Base-by-base conservation (phyloP, 2,329 filamentous ascomycete species). In the Trichoderma semiorbis region DNA sequence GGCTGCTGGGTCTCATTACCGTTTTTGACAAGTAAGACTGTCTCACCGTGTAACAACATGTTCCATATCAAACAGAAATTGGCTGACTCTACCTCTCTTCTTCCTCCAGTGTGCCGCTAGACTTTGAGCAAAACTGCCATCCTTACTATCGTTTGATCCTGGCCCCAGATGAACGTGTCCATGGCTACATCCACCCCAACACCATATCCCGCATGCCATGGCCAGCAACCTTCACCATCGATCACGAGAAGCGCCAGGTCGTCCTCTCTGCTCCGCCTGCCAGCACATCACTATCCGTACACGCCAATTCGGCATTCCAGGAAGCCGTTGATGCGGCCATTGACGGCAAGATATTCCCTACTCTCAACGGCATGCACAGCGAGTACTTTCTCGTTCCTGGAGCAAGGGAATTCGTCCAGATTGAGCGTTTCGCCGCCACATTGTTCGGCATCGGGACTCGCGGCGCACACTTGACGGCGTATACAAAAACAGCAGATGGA, bases 371-470 rank as follows among this genome's bases (percentile, higher is more conserved):
- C 63, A 74, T 77, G 61, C 83, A 84, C 76, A 84, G 83, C 76
- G 84, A 86, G 74, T 78, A 77, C 73, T 85, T 84, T 71, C 81
- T 78, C 55, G 60, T 85, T 69, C 74, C 81, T 7, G 84, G 83
- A 16, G 80, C 82, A 4, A 75, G 79, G n/a, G 74, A 73, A 11
- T 75, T 77, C 21, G 78, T 83, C 60, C 79, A 79, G 65, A 84
- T 93, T 74, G 91, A 93, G 79, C 85, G 91, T 28, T 86, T 86
- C 69, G 89, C 89, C 3, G 86, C 84, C 55, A 83, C 88, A 3
- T 81, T 94, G 5, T 93, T 93, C 74, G 91, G 91, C 8, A 86
- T 93, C 34, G 86, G 89, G 47, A 89, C 86, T 10, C 90, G 91
- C 73, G 91, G 91, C 34, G 86, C 84, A 3, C 90, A 93, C 78